These are phyloP conservation scores for Pneumocystis oryctolagi DNA, from an alignment of 1,139 yeast species.

Conservation along the genomic window DNA sequence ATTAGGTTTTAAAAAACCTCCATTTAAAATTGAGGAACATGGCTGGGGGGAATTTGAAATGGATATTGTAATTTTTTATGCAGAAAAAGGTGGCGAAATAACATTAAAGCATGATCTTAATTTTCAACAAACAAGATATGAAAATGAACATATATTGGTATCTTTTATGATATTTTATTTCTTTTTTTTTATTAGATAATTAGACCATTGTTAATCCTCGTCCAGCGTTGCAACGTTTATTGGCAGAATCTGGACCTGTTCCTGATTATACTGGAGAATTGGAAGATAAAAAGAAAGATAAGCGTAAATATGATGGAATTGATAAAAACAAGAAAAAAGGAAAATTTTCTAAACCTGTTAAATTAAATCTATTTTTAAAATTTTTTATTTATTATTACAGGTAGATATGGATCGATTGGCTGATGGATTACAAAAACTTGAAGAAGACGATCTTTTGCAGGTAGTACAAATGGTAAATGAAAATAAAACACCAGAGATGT, in stretches of 20 bases:
- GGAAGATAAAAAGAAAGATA: conserved; percentile 18
- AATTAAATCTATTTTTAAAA: background rate
- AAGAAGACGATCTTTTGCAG: conserved; percentile 83
- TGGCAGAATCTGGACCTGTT: conserved; percentile 70
- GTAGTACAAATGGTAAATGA: conserved; percentile 97
- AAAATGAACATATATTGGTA: conserved; percentile 42
- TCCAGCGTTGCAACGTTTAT: conserved; percentile 54
- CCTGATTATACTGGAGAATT: conserved; percentile 31
- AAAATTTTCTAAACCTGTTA: conserved; percentile 27
- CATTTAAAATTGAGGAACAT: conserved; percentile 81
- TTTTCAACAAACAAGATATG: conserved; percentile 62
- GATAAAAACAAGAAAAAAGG: conserved; percentile 32
- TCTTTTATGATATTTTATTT: background rate
- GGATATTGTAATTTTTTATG: conserved; percentile 58
- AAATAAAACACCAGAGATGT: conserved; percentile 89
- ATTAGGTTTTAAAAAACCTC: conserved; percentile 52
- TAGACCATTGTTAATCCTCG: conserved; percentile 11
- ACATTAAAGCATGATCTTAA: conserved; percentile 79
- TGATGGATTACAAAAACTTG: conserved; percentile 70
- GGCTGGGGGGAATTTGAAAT: conserved; percentile 99
- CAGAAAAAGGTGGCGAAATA: conserved; percentile 80
- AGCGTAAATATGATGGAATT: conserved; percentile 29
- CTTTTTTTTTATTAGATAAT: background rate
- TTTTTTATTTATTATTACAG: conserved; percentile 13
- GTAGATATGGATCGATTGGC: conserved; percentile 83